Base-by-base conservation (phyloP, 257 asterid species). In the Plantago ovata region DNA sequence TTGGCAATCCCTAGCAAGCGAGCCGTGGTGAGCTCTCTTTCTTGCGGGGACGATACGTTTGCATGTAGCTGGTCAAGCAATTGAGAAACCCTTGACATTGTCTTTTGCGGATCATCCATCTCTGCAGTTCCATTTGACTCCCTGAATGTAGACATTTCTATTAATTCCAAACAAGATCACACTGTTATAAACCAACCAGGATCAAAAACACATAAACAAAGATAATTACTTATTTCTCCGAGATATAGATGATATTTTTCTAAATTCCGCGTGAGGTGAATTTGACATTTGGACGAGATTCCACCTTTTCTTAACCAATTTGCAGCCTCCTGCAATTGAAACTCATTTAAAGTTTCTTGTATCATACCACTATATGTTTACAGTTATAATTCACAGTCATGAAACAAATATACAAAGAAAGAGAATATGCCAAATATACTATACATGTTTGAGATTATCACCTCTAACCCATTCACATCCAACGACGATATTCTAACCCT, bases 1-100 rank as follows among this genome's bases (percentile, higher is more conserved):
- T 77, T 84, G 51, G 85, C 87, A 60, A 86, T 82, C 56, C 90
- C 88, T 22, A 86, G 85, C 85, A 90, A 76, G 56, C 89, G 86
- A 66, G 97, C 86, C n/a, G 97, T 82, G 62, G 77, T 82, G 49
- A 90, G 95, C 63, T 90, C 95, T 69, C 69, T 90, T 75, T 86
- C 97, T 8, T 68, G 82, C 7, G 86, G 79, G 10, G 95, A 78
- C 15, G 97, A 82, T 49, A 50, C 77, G 56, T 49, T 77, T 42
- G 82, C 81, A 60, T 90, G 95, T 42, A 90, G 79, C 67, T 86
- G 97, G 75, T 86, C 95, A 24, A 90, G 38, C 59, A 90, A 72
- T 57, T 84, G 75, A 71, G 94, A 82, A 74, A 90, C 94, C 64
- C 86, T 80, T 32, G 94, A 68, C 56, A 60, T 62, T 9, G 83